Evolutionary conservation across 164 flowering plant species (phyloP), one percentile per base, ranked within the genome.

Genomic region (Pachysandra terminalis): DNA sequence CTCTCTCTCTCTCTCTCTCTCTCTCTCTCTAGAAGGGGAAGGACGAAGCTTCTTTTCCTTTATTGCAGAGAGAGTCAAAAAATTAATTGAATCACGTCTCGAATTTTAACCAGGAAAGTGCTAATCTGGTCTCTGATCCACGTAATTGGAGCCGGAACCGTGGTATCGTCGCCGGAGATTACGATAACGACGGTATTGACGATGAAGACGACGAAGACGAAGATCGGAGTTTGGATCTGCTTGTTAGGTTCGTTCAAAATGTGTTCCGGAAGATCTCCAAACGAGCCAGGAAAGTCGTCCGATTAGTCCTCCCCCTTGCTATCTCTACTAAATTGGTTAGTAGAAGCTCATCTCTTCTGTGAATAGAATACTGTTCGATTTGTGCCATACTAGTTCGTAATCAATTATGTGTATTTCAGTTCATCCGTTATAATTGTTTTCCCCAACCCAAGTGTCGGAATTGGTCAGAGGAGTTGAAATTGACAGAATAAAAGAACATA

Each of bases 141-240:
- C 79, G 85, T 15, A 75, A 61, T 21, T 83, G 91, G 93, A 71
- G 75, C 61, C 13, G 45, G 8, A 40, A 41, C 19, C 41, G 41
- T 14, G 58, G 45, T 48, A 78, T 57, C 21, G 61, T 63, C 35
- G 60, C 19, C 19, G 66, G 70, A n/a, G 73, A 73, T 22, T 65
- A 63, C 19, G 80, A 61, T n/a, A 82, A 79, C 0, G 87, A 78
- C 8, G 89, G 73, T 0, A 85, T 80, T 5, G 89, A 79, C 0
- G 90, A 83, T 0, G 89, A 79, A 0, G 90, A 83, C 0, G 96
- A 90, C 0, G 87, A 82, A 0, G 90, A 81, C 0, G 87, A 83
- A 0, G 97, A 90, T 69, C 78, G 96, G 75, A 93, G 97, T 65
- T 78, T 93, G 76, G 98, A 91, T 77, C 81, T 90, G 37, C 75